Percentiles rank a stretch among this genome's conserved stretches.
Evolutionary conservation across 768 basidiomycete species (phyloP).

Genomic region (Paxillus rubicundulus): DNA sequence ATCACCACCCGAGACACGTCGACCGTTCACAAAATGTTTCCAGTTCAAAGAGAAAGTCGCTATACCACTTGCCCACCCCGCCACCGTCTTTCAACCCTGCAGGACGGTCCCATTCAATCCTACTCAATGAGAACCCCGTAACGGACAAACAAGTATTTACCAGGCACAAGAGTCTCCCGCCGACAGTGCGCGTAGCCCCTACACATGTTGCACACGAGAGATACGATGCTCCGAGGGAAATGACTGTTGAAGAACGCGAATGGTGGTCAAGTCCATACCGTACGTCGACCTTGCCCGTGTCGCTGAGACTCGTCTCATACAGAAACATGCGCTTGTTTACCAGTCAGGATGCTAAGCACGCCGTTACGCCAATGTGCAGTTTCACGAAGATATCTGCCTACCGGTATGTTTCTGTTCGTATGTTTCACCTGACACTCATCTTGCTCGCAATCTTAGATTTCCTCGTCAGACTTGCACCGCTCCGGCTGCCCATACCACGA

Average conservation of each 20-base stretch:
- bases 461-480: slow-evolving; percentile 55
- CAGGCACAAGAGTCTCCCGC: slow-evolving; percentile 58
- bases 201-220: slow-evolving; percentile 19
- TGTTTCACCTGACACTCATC: background rate
- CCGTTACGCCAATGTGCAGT: slow-evolving; percentile 57
- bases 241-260: slow-evolving; percentile 58
- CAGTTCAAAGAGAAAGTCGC: slow-evolving; percentile 29
- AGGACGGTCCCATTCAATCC: slow-evolving; percentile 53
- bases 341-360: slow-evolving; percentile 71
- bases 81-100: slow-evolving; percentile 44
- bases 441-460: slow-evolving; percentile 46
- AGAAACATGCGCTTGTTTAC: background rate
- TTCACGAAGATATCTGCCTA: slow-evolving; percentile 52
- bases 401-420: slow-evolving; percentile 39
- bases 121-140: slow-evolving; percentile 62
- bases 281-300: slow-evolving; percentile 30
- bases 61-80: slow-evolving; percentile 33
- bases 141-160: slow-evolving; percentile 46
- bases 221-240: slow-evolving; percentile 47
- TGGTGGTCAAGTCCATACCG: slow-evolving; percentile 81
- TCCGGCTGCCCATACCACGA: slow-evolving; percentile 39
- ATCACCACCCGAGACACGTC: slow-evolving; percentile 11
- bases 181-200: slow-evolving; percentile 38
- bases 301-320: background rate
- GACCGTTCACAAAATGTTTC: slow-evolving; percentile 6